Conservation (phyloP, 345 rosid species). For the Physaria fendleri region DNA sequence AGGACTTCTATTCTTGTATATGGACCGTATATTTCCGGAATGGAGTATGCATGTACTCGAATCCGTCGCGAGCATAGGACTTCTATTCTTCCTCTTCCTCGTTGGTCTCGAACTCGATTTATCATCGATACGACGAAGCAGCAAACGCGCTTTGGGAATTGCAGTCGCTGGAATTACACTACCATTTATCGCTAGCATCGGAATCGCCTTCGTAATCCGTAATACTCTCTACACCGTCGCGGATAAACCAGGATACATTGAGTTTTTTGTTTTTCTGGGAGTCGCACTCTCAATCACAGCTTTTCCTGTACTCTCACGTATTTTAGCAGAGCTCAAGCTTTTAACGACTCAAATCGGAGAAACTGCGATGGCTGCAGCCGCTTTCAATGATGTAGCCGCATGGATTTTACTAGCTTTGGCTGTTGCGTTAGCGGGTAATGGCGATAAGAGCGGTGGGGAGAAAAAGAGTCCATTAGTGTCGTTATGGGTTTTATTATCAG, state of each 20-base stretch:
- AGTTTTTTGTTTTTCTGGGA: constrained; percentile 79
- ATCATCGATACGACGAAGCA: constrained; percentile 53
- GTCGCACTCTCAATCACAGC: constrained; percentile 93
- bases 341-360: constrained; percentile 64
- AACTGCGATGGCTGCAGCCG: constrained; percentile 90
- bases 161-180: constrained; percentile 67
- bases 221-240: constrained; percentile 34
- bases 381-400: constrained; percentile 81
- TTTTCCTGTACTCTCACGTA: constrained; percentile 86
- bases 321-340: constrained; percentile 82
- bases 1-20: too few species aligned
- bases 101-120: constrained; percentile 87
- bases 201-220: constrained; percentile 53
- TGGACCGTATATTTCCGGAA: constrained; percentile 49
- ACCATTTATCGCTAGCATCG: constrained; percentile 64
- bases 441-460: constrained; percentile 29
- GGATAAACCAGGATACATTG: constrained; percentile 48
- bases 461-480: constrained; percentile 62
- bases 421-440: constrained; percentile 63
- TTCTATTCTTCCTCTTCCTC: constrained; percentile 81
- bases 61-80: constrained; percentile 74
- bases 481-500: constrained; percentile 67
- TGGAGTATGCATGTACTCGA: constrained; percentile 78
- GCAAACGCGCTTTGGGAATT: constrained; percentile 61
- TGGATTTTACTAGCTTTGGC: constrained; percentile 82